phyloP scores from a whole-genome alignment of 345 rosid genomes.

The Luvunga scandens region DNA sequence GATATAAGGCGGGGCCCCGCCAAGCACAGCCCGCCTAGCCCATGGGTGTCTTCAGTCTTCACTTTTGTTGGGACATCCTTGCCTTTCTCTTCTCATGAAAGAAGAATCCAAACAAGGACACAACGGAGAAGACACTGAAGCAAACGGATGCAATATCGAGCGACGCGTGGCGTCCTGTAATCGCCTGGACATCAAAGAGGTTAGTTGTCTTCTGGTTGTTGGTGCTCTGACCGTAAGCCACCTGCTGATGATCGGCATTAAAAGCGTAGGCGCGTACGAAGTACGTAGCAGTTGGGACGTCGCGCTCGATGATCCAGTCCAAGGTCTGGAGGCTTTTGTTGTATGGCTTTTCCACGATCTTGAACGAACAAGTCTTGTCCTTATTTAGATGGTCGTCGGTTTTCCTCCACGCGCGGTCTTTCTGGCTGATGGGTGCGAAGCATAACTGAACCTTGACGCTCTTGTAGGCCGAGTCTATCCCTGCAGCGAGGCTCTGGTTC shows the following conservation, averaged over 20 bases:
- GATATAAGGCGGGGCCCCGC: neutral
- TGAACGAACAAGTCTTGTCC: conserved; percentile 65
- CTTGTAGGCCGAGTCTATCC: conserved; percentile 44
- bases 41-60: neutral
- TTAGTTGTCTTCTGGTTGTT: conserved; percentile 33
- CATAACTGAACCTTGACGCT: conserved; percentile 52
- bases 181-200: conserved; percentile 40
- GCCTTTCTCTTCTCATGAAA: conserved; percentile 48
- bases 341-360: conserved; percentile 43
- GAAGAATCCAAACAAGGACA: conserved; percentile 55
- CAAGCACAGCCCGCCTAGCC: neutral
- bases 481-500: conserved; percentile 37
- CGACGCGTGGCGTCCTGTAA: conserved; percentile 52
- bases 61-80: conserved; percentile 22
- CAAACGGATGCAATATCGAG: conserved; percentile 54
- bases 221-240: conserved; percentile 62
- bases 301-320: conserved; percentile 45
- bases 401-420: conserved; percentile 75
- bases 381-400: conserved; percentile 44
- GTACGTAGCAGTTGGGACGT: conserved; percentile 62
- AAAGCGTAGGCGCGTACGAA: conserved; percentile 67
- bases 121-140: conserved; percentile 67
- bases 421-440: conserved; percentile 72
- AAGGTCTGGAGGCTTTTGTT: conserved; percentile 26
- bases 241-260: conserved; percentile 26